phyloP scores from a whole-genome alignment of 108 stramenopile genomes.

The Conticribra guillardii region DNA sequence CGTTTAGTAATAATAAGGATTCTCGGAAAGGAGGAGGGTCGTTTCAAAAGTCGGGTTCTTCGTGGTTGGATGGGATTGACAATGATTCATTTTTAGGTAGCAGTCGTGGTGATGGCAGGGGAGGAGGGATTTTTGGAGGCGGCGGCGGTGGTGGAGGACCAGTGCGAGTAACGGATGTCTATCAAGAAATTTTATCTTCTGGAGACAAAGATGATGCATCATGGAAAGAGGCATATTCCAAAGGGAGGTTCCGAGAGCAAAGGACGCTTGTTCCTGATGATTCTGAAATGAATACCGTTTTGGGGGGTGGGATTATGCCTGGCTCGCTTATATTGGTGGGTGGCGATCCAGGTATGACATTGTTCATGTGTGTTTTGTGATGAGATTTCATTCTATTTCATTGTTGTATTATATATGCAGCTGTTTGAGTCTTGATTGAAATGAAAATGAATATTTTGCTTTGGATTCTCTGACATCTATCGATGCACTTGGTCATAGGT shows the following conservation, averaged over 20 bases:
- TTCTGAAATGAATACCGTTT: slow-evolving; percentile 86
- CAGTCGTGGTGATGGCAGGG: slow-evolving; percentile 9
- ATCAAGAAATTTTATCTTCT: slow-evolving; percentile 44
- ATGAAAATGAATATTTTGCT: too few species aligned
- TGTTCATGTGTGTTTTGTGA: slow-evolving; percentile 1
- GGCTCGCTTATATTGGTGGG: slow-evolving; percentile 90
- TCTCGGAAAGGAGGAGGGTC: neutral
- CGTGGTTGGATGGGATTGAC: slow-evolving; percentile 82
- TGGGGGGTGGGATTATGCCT: slow-evolving; percentile 92
- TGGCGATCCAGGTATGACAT: slow-evolving; percentile 88
- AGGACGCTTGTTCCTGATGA: slow-evolving; percentile 69
- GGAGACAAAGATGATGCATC: slow-evolving; percentile 4
- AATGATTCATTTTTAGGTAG: slow-evolving; percentile 11
- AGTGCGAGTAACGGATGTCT: slow-evolving; percentile 70
- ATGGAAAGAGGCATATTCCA: slow-evolving; percentile 21
- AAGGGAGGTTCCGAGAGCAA: slow-evolving; percentile 34
- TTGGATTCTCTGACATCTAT: neutral
- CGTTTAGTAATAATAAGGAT: neutral
- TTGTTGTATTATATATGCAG: neutral
- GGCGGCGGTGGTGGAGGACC: slow-evolving; percentile 45
- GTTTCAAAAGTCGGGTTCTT: slow-evolving; percentile 28
- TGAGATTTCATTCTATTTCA: neutral
- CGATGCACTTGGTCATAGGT: neutral
- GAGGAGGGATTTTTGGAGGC: too few species aligned
- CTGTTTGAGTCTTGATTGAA: too few species aligned